Evolutionary conservation across 768 basidiomycete species (phyloP).

Genomic region (Myochromella boudieri): DNA sequence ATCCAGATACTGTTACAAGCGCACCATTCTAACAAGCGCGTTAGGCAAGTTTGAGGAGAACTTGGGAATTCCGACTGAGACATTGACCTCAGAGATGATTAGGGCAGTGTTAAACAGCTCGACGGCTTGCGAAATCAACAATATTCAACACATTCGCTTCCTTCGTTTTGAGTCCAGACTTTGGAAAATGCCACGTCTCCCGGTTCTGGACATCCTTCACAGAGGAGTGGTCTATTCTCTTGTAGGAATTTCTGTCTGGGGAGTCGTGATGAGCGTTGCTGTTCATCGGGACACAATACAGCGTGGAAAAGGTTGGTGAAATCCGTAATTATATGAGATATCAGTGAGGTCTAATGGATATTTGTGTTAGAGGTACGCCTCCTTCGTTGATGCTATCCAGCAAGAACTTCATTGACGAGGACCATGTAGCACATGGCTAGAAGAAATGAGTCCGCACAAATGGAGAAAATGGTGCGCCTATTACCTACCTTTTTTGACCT

Average conservation of each 20-base stretch:
- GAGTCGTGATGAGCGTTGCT: slow-evolving; percentile 48
- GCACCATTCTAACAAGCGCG: slow-evolving; percentile 57
- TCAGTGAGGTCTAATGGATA: slow-evolving; percentile 4
- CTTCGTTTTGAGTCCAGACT: neutral
- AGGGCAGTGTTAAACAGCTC: neutral
- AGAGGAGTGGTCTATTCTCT: slow-evolving; percentile 55
- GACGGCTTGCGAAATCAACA: slow-evolving; percentile 3
- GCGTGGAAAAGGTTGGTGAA: slow-evolving; percentile 51
- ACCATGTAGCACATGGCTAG: slow-evolving; percentile 30
- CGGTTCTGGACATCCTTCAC: slow-evolving; percentile 49
- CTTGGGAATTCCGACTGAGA: neutral
- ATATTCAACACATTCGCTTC: neutral
- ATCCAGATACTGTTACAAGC: slow-evolving; percentile 41
- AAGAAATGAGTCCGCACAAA: slow-evolving; percentile 24
- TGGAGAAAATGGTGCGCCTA: slow-evolving; percentile 30
- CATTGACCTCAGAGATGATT: neutral
- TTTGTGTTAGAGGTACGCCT: slow-evolving; percentile 30
- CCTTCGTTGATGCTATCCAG: neutral
- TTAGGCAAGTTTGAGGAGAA: neutral
- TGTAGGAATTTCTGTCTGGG: slow-evolving; percentile 51
- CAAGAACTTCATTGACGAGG: neutral
- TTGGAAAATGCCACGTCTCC: slow-evolving; percentile 24
- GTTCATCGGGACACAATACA: slow-evolving; percentile 56
- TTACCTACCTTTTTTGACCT: neutral
- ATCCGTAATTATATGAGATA: neutral